A percentile compares a stretch with the other conserved stretches of the same genome.
Evolutionary conservation across 2,329 filamentous ascomycete genomes (phyloP).

Genomic region (Aspergillus hiratsukae): DNA sequence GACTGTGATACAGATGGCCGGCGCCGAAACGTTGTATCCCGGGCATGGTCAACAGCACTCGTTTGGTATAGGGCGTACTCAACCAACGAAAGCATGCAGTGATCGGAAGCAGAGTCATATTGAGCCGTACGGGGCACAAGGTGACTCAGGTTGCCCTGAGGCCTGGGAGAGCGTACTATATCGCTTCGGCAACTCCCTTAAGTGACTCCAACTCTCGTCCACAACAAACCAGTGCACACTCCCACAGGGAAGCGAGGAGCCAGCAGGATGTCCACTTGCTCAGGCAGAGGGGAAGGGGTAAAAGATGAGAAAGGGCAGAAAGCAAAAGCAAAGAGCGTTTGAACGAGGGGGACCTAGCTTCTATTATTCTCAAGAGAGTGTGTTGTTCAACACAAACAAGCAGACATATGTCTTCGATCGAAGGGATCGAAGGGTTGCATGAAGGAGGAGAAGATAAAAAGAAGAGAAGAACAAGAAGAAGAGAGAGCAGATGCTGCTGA

Average conservation of each 20-base stretch:
- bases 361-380: not conserved
- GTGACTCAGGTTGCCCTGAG: not conserved
- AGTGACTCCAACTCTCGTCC: not conserved
- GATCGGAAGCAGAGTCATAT: not conserved
- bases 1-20: not conserved
- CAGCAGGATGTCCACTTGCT: not conserved
- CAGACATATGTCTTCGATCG: not conserved
- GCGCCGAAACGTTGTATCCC: not conserved
- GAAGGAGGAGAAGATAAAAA: not conserved
- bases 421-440: not conserved
- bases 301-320: not conserved
- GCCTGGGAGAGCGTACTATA: not conserved
- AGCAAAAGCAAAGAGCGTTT: not conserved
- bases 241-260: not conserved
- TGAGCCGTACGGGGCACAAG: not conserved
- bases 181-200: not conserved
- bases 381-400: not conserved
- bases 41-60: not conserved
- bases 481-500: not conserved
- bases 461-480: not conserved
- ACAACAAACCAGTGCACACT: not conserved
- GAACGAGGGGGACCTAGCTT: not conserved
- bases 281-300: not conserved
- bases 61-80: not conserved
- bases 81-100: not conserved